Evolutionary conservation across 2,329 filamentous ascomycete genomes (phyloP).

Genomic region (Fusarium sp.): DNA sequence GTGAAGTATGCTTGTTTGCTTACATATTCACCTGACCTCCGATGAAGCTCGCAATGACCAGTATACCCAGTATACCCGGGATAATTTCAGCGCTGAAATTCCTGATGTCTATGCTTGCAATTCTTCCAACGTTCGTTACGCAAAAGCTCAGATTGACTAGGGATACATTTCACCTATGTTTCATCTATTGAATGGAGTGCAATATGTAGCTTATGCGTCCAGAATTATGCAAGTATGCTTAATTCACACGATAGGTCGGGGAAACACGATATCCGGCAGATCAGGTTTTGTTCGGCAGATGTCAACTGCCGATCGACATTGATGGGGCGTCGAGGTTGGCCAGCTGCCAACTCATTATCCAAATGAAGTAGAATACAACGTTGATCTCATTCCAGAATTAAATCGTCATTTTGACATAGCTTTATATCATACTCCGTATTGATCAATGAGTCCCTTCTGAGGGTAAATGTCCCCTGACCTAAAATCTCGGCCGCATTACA

Average conservation of each 20-base stretch:
- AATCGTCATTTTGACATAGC: not conserved
- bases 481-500: no score
- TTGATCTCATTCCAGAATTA: not conserved
- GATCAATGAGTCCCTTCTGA: not conserved
- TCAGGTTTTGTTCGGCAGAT: not conserved
- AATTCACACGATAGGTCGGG: not conserved
- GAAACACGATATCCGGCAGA: not conserved
- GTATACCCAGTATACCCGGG: no score
- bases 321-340: no score
- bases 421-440: no score
- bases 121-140: rapidly evolving
- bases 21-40: no score
- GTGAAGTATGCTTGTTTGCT: not conserved
- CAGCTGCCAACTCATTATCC: not conserved
- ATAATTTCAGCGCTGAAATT: no score
- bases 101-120: no score
- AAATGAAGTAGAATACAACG: not conserved
- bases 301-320: not conserved
- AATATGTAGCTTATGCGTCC: rapidly evolving
- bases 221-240: not conserved
- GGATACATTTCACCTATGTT: no score
- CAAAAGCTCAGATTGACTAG: not conserved
- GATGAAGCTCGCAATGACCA: not conserved
- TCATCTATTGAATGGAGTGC: rapidly evolving
- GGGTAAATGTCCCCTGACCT: not conserved